Evolutionary conservation across 2,329 filamentous ascomycete species (phyloP), one percentile per base, ranked within the genome.

Genomic region (Aspergillus ochraceoroseus): DNA sequence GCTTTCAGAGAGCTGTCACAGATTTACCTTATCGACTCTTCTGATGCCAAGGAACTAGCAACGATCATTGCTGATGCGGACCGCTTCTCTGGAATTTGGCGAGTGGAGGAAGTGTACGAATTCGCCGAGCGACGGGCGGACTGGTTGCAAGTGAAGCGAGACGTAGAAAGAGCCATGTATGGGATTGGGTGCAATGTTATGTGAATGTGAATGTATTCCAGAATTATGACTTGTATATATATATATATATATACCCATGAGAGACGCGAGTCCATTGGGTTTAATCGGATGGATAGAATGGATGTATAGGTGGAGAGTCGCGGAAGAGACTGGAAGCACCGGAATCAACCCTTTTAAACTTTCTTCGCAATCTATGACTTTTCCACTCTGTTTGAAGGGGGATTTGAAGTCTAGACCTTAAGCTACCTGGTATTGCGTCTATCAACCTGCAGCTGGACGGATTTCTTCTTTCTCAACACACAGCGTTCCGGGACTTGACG

Each of bases 81-180:
- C 58, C 78, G 90, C 2, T 98, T 96, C 62, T 78, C 85, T 17
- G 92, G 92, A 8, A 85, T 98, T 33, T 95, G 96, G 58, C 77
- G 89, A 13, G 87, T 90, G 0, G 92, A 98, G 64, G 92, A 98
- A 70, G 92, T 96, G 3, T 95, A 95, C 57, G 90, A 96, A 70
- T 98, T 94, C 70, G 92, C 90, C 1, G 88, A 95, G 66, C 73
- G 92, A 52, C 74, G 92, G 53, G 89, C 89, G 34, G 92, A 98
- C 68, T 98, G 92, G 92, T 95, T 92, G 62, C 76, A 83, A 54
- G 87, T 98, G 7, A 85, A 84, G 69, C 80, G 78, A 49, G 80
- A 88, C 48, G 92, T 98, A 4, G 92, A 98, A 72, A 83, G 85
- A 66, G 88, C 88, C 47, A 95, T 98, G 88, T 96, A 95, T 67